Evolutionary conservation across 2,329 filamentous ascomycete genomes (phyloP), one percentile per base, ranked within the genome.

Genomic region (Beauveria brongniartii): DNA sequence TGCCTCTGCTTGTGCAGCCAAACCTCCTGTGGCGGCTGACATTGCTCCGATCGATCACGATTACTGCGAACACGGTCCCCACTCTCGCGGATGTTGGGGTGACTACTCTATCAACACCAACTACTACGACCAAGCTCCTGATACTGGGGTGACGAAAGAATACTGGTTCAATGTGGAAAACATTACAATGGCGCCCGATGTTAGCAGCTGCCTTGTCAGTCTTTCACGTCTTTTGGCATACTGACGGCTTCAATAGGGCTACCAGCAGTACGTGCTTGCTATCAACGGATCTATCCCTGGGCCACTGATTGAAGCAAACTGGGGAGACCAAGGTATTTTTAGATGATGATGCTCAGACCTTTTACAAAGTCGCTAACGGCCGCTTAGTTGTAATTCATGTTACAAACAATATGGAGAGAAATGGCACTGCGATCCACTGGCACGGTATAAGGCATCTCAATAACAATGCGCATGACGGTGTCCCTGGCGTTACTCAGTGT

Each of bases 391-490:
- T 52, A 14, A 73, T 86, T 7, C 68, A 71, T n/a, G 70, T 85
- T 16, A 81, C 81, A 55, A 78, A 88, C 5, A 80, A 73, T 37
- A 88, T 86, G 68, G 69, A 69, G 1, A 73, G 56, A 16, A 87
- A 88, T 64, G 83, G 84, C 40, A 87, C 83, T 10, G 77, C 77
- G 16, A 80, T 87, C 22, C 85, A 88, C 68, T 88, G 79, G 73
- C 85, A 88, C 66, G 86, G 84, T 26, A 73, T 88, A 37, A 78
- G 82, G 10, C 83, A 88, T 67, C 74, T 78, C 63, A 74, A 78
- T 66, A 81, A 76, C 53, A 81, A 79, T 65, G 73, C 80, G 61
- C 74, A 80, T 55, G 85, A 88, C 64, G 85, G 85, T 59, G 83
- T 86, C 5, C 73, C 69, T 1, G 72, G 71, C 10, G 71, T 81